Conservation (phyloP, 495 filamentous ascomycete species). For the Trypethelium eluteriae region DNA sequence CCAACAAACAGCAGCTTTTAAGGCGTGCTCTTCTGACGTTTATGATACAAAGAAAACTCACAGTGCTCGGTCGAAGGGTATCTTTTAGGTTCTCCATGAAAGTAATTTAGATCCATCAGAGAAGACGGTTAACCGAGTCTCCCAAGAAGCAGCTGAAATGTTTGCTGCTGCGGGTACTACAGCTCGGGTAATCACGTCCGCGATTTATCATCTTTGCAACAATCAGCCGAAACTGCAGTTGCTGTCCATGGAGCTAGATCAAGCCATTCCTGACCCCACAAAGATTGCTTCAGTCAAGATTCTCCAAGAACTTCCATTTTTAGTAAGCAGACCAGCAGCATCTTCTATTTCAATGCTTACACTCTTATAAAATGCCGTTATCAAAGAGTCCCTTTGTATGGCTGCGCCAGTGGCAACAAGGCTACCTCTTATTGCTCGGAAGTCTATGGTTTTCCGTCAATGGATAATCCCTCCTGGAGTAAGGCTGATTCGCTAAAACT, state of each 20-base stretch:
- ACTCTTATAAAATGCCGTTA: neutral
- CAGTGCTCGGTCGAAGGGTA: too few species aligned
- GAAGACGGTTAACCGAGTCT: too few species aligned
- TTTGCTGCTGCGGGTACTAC: too few species aligned
- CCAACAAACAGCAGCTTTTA: too few species aligned
- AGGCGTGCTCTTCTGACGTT: too few species aligned
- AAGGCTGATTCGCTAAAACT: too few species aligned
- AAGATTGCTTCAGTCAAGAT: neutral
- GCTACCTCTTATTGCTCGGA: neutral
- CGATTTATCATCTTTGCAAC: conserved; percentile 27
- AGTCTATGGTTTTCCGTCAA: neutral
- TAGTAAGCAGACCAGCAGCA: neutral
- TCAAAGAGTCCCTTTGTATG: neutral
- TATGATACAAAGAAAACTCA: too few species aligned
- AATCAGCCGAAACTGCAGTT: conserved; percentile 20
- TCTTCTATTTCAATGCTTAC: neutral
- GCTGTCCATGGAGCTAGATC: conserved; percentile 28
- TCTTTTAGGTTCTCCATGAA: too few species aligned
- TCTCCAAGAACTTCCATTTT: neutral
- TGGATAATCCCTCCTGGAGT: neutral
- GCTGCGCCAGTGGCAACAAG: neutral
- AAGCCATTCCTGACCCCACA: conserved; percentile 18
- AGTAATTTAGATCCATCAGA: too few species aligned
- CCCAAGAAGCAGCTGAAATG: too few species aligned
- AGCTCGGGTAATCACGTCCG: conserved; percentile 15